These are phyloP conservation scores for Sporothrix pallida DNA, from an alignment of 2,329 filamentous ascomycete genomes.

Conservation along the genomic window DNA sequence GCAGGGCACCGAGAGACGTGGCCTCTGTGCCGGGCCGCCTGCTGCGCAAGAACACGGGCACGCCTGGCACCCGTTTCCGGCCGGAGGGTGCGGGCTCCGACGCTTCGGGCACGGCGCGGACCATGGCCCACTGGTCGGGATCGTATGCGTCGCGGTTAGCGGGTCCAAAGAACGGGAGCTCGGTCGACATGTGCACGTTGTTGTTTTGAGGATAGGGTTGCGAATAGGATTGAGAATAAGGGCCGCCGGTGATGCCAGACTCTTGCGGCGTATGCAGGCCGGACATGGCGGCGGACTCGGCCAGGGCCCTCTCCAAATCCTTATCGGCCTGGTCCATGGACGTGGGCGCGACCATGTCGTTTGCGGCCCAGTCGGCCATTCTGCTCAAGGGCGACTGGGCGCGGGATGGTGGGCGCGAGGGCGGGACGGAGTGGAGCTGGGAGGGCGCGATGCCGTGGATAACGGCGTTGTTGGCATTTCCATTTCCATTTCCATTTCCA, in stretches of 20 bases:
- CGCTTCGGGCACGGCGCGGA: slow-evolving; percentile 48
- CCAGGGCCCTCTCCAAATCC: slow-evolving; percentile 62
- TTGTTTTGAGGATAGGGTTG: neutral
- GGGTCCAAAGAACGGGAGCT: slow-evolving; percentile 62
- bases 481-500: slow-evolving; percentile 29
- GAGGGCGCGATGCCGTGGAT: slow-evolving; percentile 54
- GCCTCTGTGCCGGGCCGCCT: slow-evolving; percentile 41
- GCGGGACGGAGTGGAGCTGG: slow-evolving; percentile 53
- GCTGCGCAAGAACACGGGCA: slow-evolving; percentile 60
- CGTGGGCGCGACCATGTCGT: slow-evolving; percentile 38
- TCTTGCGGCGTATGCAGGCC: slow-evolving; percentile 57
- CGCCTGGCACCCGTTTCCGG: slow-evolving; percentile 51
- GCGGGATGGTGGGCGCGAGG: slow-evolving; percentile 68
- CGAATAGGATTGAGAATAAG: too few species aligned
- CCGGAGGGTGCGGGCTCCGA: slow-evolving; percentile 51
- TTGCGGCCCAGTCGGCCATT: slow-evolving; percentile 55
- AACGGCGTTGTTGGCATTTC: slow-evolving; percentile 36
- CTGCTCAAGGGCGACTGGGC: slow-evolving; percentile 62
- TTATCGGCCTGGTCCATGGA: slow-evolving; percentile 56
- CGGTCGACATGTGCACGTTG: slow-evolving; percentile 34
- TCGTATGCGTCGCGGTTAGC: slow-evolving; percentile 64
- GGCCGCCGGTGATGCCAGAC: slow-evolving; percentile 49
- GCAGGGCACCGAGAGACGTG: slow-evolving; percentile 58
- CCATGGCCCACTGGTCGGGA: slow-evolving; percentile 63
- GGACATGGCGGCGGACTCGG: slow-evolving; percentile 60